These are phyloP conservation scores for Pistacia integerrima DNA, from an alignment of 345 rosid species.

Conservation along the genomic window DNA sequence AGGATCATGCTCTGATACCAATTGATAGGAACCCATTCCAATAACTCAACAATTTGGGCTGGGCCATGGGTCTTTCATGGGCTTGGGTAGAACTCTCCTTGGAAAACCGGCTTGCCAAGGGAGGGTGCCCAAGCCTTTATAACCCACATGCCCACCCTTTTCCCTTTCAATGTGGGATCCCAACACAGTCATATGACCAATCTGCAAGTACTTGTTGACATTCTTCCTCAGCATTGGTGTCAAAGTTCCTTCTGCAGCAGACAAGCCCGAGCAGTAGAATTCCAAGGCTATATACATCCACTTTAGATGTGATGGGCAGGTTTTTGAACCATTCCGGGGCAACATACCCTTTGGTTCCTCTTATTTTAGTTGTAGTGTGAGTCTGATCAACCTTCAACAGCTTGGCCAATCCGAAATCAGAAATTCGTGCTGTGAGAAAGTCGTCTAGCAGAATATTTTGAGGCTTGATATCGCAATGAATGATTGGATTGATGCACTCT, in stretches of 20 bases:
- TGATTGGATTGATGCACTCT: constrained; percentile 24
- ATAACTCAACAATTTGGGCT: too few species aligned
- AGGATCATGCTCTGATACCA: too few species aligned
- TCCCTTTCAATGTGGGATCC: too few species aligned
- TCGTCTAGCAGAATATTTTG: constrained; percentile 23
- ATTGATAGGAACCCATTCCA: too few species aligned
- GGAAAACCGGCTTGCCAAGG: too few species aligned
- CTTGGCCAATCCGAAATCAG: constrained; percentile 26
- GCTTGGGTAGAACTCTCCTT: too few species aligned
- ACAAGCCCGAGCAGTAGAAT: constrained; percentile 10
- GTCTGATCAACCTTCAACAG: constrained; percentile 18
- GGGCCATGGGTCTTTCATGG: too few species aligned
- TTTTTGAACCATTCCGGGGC: constrained; percentile 25
- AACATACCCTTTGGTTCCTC: constrained; percentile 25
- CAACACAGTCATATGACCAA: constrained; percentile 24
- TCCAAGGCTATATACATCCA: constrained; percentile 18
- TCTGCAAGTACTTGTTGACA: constrained; percentile 9
- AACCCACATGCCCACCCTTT: too few species aligned
- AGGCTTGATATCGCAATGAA: constrained; percentile 33
- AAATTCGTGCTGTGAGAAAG: constrained; percentile 16
- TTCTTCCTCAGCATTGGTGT: constrained; percentile 5
- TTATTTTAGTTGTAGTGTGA: constrained; percentile 12
- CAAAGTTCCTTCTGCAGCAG: constrained; percentile 6
- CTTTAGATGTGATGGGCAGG: constrained; percentile 14
- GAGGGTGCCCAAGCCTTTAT: too few species aligned